phyloP scores from a whole-genome alignment of 2,329 filamentous ascomycete species.

The Fonsecaea monophora region DNA sequence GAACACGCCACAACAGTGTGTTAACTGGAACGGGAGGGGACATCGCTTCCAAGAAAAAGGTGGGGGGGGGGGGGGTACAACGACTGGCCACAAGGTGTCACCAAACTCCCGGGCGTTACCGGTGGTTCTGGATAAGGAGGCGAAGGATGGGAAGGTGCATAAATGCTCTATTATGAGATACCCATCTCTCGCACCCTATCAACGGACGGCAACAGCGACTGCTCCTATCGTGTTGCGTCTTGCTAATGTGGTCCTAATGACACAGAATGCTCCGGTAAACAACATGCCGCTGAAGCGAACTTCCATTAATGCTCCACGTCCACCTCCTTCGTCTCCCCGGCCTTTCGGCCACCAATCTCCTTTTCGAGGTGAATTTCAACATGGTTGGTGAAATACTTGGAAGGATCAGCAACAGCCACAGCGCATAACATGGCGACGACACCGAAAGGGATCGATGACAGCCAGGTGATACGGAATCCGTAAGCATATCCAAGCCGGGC shows the following conservation, averaged over 20 bases:
- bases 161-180: background rate
- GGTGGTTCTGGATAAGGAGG: background rate
- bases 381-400: conserved; percentile 35
- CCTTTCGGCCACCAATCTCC: conserved; percentile 23
- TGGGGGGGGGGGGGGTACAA: background rate
- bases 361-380: conserved; percentile 33
- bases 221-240: background rate
- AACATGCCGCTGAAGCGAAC: background rate
- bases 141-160: background rate
- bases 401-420: conserved; percentile 30
- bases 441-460: conserved; percentile 33
- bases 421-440: conserved; percentile 31
- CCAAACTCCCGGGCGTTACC: background rate
- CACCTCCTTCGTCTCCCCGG: conserved; percentile 22
- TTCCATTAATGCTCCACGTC: conserved; percentile 9
- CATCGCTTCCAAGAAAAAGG: background rate
- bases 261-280: background rate
- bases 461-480: conserved; percentile 33
- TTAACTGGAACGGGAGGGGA: background rate
- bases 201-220: background rate
- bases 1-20: background rate
- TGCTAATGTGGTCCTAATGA: background rate
- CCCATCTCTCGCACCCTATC: background rate
- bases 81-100: background rate
- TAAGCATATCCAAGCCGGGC: conserved; percentile 33